Evolutionary conservation across 768 basidiomycete genomes (phyloP).

Genomic region (Hemileccinum rubropunctum): DNA sequence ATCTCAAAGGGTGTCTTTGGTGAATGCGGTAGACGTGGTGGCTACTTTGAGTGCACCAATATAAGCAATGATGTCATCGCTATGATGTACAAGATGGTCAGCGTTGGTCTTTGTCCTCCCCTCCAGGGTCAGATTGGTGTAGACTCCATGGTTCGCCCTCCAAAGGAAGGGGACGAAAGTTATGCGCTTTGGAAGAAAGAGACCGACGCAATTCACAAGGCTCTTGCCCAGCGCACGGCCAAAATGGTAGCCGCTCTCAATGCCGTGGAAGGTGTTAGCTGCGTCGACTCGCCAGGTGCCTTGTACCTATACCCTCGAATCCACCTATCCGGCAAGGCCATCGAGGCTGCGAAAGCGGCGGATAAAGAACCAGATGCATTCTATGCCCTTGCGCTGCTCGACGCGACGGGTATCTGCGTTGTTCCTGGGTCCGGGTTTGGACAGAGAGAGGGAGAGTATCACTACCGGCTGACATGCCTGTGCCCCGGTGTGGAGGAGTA

Average conservation of each 20-base stretch:
- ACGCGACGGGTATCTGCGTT: conserved; percentile 89
- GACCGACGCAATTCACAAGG: conserved; percentile 74
- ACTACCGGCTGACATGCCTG: conserved; percentile 90
- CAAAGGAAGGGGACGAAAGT: conserved; percentile 68
- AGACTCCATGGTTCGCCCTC: conserved; percentile 91
- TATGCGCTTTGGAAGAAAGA: conserved; percentile 82
- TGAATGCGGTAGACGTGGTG: conserved; percentile 96
- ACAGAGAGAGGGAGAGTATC: conserved; percentile 85
- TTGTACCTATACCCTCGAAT: conserved; percentile 92
- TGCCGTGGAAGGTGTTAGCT: conserved; percentile 80
- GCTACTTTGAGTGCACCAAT: conserved; percentile 93
- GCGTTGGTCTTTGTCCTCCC: conserved; percentile 86
- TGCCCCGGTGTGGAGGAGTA: conserved; percentile 95
- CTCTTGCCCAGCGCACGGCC: conserved; percentile 64
- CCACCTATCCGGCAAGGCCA: conserved; percentile 66
- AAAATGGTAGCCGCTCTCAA: conserved; percentile 81
- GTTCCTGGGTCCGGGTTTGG: conserved; percentile 95
- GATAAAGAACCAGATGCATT: conserved; percentile 87
- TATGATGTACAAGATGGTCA: conserved; percentile 95
- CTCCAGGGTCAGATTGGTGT: conserved; percentile 91
- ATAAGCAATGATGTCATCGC: conserved; percentile 73
- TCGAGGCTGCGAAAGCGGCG: conserved; percentile 63
- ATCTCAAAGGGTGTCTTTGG: conserved; percentile 96
- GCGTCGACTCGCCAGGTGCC: conserved; percentile 87
- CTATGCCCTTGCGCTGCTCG: conserved; percentile 81